phyloP scores from a whole-genome alignment of 2,329 filamentous ascomycete genomes.

The Sporothrix pallida region DNA sequence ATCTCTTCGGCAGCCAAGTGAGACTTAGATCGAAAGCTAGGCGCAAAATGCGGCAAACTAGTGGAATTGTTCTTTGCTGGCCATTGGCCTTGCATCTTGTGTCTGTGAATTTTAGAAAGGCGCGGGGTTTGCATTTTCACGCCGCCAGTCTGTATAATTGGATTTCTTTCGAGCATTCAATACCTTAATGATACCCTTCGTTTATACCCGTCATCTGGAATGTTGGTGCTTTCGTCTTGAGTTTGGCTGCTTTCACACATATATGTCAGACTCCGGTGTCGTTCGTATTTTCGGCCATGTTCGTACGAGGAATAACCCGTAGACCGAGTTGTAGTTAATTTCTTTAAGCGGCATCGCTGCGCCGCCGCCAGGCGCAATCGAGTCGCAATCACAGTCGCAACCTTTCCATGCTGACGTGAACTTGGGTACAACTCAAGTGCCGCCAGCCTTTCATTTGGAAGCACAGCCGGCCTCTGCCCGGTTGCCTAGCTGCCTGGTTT shows the following conservation, averaged over 20 bases:
- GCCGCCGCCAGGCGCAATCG: not conserved
- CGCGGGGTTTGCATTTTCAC: not conserved
- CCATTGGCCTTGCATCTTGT: not conserved
- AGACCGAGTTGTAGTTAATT: not conserved
- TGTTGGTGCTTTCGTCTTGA: too few relatives aligned
- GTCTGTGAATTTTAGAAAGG: not conserved
- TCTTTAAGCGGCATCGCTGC: not conserved
- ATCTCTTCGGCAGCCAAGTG: slow-evolving; percentile 8
- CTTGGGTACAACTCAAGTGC: not conserved
- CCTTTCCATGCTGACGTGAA: not conserved
- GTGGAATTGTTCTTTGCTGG: too few relatives aligned
- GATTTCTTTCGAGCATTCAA: not conserved
- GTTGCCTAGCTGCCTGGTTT: not conserved
- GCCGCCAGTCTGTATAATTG: not conserved
- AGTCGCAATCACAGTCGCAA: not conserved
- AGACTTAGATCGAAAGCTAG: not conserved
- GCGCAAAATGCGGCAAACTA: not conserved
- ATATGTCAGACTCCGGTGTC: not conserved
- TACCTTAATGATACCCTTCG: not conserved
- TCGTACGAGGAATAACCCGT: not conserved
- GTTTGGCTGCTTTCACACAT: too few relatives aligned
- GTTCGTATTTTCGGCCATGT: not conserved
- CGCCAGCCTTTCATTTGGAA: not conserved
- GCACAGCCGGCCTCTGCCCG: not conserved
- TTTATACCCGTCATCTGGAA: not conserved